Evolutionary conservation across 148 eudicot genomes (phyloP).

Genomic region (Hydrangea macrophylla): DNA sequence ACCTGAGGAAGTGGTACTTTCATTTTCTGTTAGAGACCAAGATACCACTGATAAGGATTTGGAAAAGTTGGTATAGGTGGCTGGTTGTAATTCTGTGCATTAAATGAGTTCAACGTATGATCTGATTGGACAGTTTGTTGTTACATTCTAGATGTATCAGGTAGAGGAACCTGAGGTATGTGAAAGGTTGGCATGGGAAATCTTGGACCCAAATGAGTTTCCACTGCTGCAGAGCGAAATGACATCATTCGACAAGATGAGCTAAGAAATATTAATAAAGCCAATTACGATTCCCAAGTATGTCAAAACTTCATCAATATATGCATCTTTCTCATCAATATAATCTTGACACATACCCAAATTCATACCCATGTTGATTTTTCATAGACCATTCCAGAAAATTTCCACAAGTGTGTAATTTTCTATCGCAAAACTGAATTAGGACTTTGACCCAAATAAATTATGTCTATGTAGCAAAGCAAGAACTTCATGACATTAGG

Average conservation of each 20-base stretch:
- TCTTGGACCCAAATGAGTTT: conserved; percentile 46
- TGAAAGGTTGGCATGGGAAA: conserved; percentile 44
- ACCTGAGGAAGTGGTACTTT: conserved; percentile 39
- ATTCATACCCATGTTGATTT: no score
- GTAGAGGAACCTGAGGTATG: conserved; percentile 36
- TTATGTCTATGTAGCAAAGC: no score
- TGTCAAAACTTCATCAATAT: no score
- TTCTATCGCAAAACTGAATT: no score
- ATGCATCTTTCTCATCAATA: no score
- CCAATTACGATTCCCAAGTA: no score
- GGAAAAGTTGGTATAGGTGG: conserved; percentile 33
- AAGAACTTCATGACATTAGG: no score
- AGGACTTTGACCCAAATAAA: no score
- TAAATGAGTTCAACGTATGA: conserved; percentile 17
- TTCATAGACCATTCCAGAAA: no score
- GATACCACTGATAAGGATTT: conserved; percentile 62
- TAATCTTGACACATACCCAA: no score
- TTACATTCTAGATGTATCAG: conserved; percentile 32
- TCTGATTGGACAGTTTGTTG: conserved; percentile 30
- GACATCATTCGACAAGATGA: conserved; percentile 53
- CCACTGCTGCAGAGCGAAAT: conserved; percentile 38
- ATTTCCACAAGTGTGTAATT: no score
- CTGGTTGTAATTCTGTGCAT: conserved; percentile 27
- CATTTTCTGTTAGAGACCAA: conserved; percentile 47
- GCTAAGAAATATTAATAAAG: no score